Evolutionary conservation across 768 basidiomycete genomes (phyloP), one percentile per base, ranked within the genome.

Genomic region (Mycena capillaripes): DNA sequence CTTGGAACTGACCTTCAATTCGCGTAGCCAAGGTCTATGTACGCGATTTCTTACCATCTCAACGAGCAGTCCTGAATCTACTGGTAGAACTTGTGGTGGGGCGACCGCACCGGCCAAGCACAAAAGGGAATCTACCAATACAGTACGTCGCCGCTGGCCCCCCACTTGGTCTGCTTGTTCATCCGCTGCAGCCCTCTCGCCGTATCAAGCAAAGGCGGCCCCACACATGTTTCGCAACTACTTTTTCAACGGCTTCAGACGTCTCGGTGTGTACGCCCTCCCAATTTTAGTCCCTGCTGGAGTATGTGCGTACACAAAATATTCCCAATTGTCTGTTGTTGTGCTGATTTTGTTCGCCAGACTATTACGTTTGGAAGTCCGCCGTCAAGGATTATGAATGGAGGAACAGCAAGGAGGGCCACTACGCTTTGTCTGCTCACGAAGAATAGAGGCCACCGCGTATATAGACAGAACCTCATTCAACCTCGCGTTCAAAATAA

Each of bases 61-160:
- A 53, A 25, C 34, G 8, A 19, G 29, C 48, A 27, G 40, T 36
- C 61, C 34, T 38, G 36, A 69, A 68, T 63, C 34, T n/a, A 4
- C 36, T 17, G 44, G 59, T 4, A 97, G 95, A 93, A 88, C 82
- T 86, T 92, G 61, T 98, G 96, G 96, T 98, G 96, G 96, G 96
- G 96, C 84, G 91, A 93, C 83, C 84, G 83, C 72, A 85, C 87
- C 75, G 88, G 88, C 52, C 86, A 86, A 76, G 91, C 90, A 80
- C 91, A 92, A 78, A 95, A 89, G 83, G 96, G 96, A 62, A 87
- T 97, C 69, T 85, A 89, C 60, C 84, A 87, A 78, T 98, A 97
- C 88, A 88, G 97, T 97, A 78, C 84, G 95, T 90, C 21, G 42
- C 53, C 29, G 30, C 7, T 55, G 40, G 14, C 46, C 52, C 50